Evolutionary conservation across 2,329 filamentous ascomycete species (phyloP).

Genomic region (Blastomyces gilchristii): DNA sequence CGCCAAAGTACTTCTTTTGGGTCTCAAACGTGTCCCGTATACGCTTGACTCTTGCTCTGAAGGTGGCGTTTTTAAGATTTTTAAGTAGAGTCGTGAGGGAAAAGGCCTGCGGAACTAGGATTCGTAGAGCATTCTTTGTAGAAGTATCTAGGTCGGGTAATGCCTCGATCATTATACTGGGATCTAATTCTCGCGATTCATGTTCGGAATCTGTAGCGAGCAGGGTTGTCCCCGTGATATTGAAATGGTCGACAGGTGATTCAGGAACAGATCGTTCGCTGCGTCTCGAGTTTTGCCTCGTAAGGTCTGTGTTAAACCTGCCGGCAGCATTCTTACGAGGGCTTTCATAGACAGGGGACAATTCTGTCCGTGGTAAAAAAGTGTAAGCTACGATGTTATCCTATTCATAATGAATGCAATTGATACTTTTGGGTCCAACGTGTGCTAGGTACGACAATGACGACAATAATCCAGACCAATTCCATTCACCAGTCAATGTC

Average conservation of each 20-base stretch:
- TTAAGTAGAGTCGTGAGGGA: slow-evolving; percentile 11
- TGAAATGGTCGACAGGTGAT: slow-evolving; percentile 12
- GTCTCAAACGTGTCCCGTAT: slow-evolving; percentile 10
- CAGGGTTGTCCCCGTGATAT: slow-evolving; percentile 13
- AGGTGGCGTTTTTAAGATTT: slow-evolving; percentile 5
- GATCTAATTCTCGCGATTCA: slow-evolving; percentile 10
- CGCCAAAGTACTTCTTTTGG: slow-evolving; percentile 12
- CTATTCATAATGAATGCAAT: not conserved
- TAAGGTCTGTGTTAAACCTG: not conserved
- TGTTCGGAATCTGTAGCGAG: slow-evolving; percentile 10
- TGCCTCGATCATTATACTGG: slow-evolving; percentile 12
- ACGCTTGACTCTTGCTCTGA: slow-evolving; percentile 8
- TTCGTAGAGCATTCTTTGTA: slow-evolving; percentile 10
- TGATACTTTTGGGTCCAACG: not conserved
- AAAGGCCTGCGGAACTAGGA: slow-evolving; percentile 8
- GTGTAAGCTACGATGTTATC: not conserved
- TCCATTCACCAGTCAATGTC: not conserved
- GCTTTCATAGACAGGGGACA: slow-evolving; percentile 1
- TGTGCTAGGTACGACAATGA: not conserved
- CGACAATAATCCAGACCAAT: not conserved
- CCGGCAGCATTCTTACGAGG: not conserved
- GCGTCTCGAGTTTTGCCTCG: slow-evolving; percentile 5
- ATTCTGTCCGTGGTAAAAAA: not conserved
- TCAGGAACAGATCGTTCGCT: slow-evolving; percentile 10
- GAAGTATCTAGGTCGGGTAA: slow-evolving; percentile 12